Evolutionary conservation across 1,284 basidiomycete species (phyloP).

Genomic region (Athelia sp.): DNA sequence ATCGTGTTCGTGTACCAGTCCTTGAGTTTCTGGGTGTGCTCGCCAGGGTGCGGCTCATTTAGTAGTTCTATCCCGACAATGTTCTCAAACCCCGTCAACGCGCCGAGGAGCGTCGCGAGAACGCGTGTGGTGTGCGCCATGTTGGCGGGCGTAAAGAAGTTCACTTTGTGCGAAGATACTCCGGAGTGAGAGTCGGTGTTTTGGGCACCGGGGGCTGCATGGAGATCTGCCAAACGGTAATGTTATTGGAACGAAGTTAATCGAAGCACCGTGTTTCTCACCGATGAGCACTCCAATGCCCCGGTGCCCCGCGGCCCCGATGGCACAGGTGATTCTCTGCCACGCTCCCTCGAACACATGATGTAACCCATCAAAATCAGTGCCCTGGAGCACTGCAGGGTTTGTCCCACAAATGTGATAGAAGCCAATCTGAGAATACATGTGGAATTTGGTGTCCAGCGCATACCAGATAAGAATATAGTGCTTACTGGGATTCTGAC

Average conservation of each 20-base stretch:
- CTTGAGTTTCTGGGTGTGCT: slow-evolving; percentile 39
- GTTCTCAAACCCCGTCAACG: slow-evolving; percentile 54
- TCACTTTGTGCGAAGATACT: slow-evolving; percentile 47
- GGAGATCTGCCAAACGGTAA: slow-evolving; percentile 46
- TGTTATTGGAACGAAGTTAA: background rate
- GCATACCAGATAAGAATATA: slow-evolving; percentile 1
- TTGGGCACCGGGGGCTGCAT: slow-evolving; percentile 76
- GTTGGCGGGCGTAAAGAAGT: slow-evolving; percentile 45
- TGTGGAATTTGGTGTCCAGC: slow-evolving; percentile 8
- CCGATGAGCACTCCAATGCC: slow-evolving; percentile 82
- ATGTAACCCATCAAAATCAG: slow-evolving; percentile 62
- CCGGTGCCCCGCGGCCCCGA: slow-evolving; percentile 54
- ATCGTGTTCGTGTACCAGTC: slow-evolving; percentile 67
- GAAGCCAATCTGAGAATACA: slow-evolving; percentile 63
- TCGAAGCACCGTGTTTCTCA: slow-evolving; percentile 18
- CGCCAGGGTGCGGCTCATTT: slow-evolving; percentile 71
- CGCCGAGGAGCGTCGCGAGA: slow-evolving; percentile 38
- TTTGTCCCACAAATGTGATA: slow-evolving; percentile 68
- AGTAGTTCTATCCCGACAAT: slow-evolving; percentile 80
- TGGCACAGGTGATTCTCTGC: slow-evolving; percentile 62
- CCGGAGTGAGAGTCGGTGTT: slow-evolving; percentile 66
- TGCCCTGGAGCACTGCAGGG: slow-evolving; percentile 59
- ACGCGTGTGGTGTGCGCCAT: slow-evolving; percentile 51
- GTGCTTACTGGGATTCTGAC: slow-evolving; percentile 75
- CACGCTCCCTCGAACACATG: slow-evolving; percentile 71